A percentile compares a stretch with the other conserved stretches of the same genome.
phyloP scores from a whole-genome alignment of 1,284 basidiomycete genomes.

The Trichosporon ovoides region DNA sequence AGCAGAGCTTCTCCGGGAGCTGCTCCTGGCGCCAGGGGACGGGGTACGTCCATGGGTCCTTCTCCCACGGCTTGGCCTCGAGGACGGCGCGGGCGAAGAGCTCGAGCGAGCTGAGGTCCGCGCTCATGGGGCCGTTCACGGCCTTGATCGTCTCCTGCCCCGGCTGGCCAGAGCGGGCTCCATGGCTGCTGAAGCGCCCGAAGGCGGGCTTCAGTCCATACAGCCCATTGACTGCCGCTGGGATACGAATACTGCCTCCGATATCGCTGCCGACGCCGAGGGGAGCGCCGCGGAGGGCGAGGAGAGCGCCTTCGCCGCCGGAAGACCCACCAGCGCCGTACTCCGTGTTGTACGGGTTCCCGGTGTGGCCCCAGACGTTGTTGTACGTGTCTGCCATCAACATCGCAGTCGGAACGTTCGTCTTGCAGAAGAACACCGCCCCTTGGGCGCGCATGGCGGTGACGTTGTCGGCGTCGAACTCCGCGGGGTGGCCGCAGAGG shows the following conservation, averaged over 20 bases:
- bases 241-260: slow-evolving; percentile 56
- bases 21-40: slow-evolving; percentile 61
- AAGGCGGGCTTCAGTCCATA: slow-evolving; percentile 17
- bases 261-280: slow-evolving; percentile 49
- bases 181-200: slow-evolving; percentile 15
- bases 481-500: slow-evolving; percentile 10
- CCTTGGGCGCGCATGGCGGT: slow-evolving; percentile 20
- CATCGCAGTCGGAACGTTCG: slow-evolving; percentile 22
- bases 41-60: slow-evolving; percentile 58
- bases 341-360: slow-evolving; percentile 45
- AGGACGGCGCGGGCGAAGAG: slow-evolving; percentile 54
- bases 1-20: slow-evolving; percentile 56
- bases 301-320: slow-evolving; percentile 49
- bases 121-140: slow-evolving; percentile 63
- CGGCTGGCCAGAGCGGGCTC: slow-evolving; percentile 58
- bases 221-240: slow-evolving; percentile 15
- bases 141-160: slow-evolving; percentile 65
- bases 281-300: slow-evolving; percentile 39
- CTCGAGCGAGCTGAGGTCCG: slow-evolving; percentile 57
- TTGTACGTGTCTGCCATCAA: slow-evolving; percentile 31
- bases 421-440: slow-evolving; percentile 29
- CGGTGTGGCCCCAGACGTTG: slow-evolving; percentile 30
- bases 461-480: slow-evolving; percentile 18
- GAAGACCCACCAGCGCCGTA: slow-evolving; percentile 41
- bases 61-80: slow-evolving; percentile 58